Percentiles rank a stretch among this genome's conserved stretches.
Evolutionary conservation across 2,329 filamentous ascomycete genomes (phyloP).

Genomic region (Colletotrichum falcatum): DNA sequence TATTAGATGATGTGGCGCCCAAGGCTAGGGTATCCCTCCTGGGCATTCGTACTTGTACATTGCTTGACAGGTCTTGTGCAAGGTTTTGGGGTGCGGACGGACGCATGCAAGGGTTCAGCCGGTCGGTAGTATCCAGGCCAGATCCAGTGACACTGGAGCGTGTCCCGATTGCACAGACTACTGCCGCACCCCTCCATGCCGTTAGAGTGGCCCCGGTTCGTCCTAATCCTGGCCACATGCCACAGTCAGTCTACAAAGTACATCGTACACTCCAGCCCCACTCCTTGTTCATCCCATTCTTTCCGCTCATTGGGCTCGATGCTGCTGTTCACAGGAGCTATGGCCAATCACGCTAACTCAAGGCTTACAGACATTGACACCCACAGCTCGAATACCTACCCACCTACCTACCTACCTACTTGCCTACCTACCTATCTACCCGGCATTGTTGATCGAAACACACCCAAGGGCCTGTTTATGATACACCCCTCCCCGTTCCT

Average conservation of each 20-base stretch:
- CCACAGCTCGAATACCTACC: too few species aligned
- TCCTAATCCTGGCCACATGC: constrained; percentile 39
- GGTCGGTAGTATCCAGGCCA: constrained; percentile 37
- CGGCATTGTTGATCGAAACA: neutral
- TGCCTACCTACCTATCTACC: too few species aligned
- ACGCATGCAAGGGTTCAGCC: constrained; percentile 42
- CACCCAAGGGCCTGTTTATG: neutral
- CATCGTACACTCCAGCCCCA: neutral
- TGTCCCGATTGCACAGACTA: constrained; percentile 40
- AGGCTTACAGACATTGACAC: constrained; percentile 36
- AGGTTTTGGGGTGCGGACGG: constrained; percentile 35
- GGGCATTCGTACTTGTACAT: constrained; percentile 16
- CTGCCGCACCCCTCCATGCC: constrained; percentile 38
- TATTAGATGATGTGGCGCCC: neutral
- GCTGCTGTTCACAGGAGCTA: constrained; percentile 37
- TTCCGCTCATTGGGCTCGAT: constrained; percentile 37
- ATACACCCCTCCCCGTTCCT: neutral
- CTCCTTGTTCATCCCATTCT: constrained; percentile 34
- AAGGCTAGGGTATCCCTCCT: constrained; percentile 7
- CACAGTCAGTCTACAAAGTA: constrained; percentile 30
- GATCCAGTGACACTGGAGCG: constrained; percentile 40
- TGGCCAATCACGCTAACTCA: constrained; percentile 42
- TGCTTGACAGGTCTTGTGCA: constrained; percentile 37
- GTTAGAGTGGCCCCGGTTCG: constrained; percentile 37
- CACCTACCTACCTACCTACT: too few species aligned